Base-by-base conservation (phyloP, 2,329 filamentous ascomycete genomes). In the Gyromitra esculenta region DNA sequence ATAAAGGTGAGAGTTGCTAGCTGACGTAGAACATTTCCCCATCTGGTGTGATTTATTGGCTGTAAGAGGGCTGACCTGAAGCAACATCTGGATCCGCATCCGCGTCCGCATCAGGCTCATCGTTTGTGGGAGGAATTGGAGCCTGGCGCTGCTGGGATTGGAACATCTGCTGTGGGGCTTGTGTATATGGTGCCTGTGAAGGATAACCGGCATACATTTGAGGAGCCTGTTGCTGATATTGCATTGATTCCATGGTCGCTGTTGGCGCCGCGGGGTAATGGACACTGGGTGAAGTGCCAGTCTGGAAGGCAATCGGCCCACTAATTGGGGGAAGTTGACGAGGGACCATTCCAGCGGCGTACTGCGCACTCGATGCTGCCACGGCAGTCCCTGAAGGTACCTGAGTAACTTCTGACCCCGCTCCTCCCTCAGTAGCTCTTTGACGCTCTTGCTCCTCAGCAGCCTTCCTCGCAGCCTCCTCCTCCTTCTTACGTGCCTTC, bases 401-500 rank as follows among this genome's bases (percentile, higher is more conserved):
- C 84, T 86, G 60, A 82, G 86, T 83, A 35, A 86, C 84, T 62
- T 88, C 87, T 65, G 88, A 86, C 80, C 85, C 86, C 74, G 87
- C 84, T 56, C 86, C 86, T 41, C 87, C 86, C 5, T 87, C 90
- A 39, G 88, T 56, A 39, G 59, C 60, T 15, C 77, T 88, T 83
- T 90, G 90, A 73, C 94, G 92, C 78, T 90, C 88, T 79, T 91
- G 88, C 82, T 97, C 94, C 79, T 98, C 95, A 8, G 94, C 93
- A 11, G 91, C 92, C 86, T 97, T 97, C 82, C 94, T 92, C 81
- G 90, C 88, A 66, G 91, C 91, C 80, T 98, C 95, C 81, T 98
- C 95, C 84, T 98, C 96, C 92, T 99, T 99, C 89, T 98, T 98
- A 82, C 96, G 93, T 50, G 93, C 92, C 86, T 98, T 99, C 96